Conservation (phyloP, 192 early-diverging fungal genomes). For the Coemansia sp. region DNA sequence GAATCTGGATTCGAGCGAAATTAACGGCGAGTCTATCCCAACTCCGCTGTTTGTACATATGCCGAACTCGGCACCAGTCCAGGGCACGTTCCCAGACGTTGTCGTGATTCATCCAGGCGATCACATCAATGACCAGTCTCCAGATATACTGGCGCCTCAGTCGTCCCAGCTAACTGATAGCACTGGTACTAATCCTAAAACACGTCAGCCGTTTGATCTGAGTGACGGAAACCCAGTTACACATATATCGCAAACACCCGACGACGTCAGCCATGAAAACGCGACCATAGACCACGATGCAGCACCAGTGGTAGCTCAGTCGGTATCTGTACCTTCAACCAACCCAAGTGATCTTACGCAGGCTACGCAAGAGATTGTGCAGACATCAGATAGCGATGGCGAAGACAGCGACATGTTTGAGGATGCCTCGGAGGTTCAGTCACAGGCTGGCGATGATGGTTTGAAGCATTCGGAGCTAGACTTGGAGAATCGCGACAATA, state of each 20-base stretch:
- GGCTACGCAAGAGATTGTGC: background rate
- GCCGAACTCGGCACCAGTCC: background rate
- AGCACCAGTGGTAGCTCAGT: too few relatives aligned
- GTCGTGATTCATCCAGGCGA: background rate
- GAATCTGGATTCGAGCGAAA: constrained; percentile 7
- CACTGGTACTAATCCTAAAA: constrained; percentile 1
- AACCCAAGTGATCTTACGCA: background rate
- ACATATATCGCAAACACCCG: constrained; percentile 20
- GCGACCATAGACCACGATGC: background rate
- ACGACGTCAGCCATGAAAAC: background rate
- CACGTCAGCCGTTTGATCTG: constrained; percentile 5
- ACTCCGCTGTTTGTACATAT: background rate
- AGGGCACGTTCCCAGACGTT: background rate
- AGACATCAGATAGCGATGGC: background rate
- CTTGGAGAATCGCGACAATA: too few relatives aligned
- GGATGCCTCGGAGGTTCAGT: constrained; percentile 6
- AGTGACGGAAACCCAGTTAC: background rate
- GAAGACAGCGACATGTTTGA: background rate
- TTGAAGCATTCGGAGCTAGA: too few relatives aligned
- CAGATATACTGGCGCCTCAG: constrained; percentile 11
- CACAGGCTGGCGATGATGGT: background rate
- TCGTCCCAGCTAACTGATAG: constrained; percentile 16
- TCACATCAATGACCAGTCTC: background rate
- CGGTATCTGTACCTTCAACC: background rate
- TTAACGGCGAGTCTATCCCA: background rate